Conservation (phyloP, 2,329 filamentous ascomycete species). For the Pseudogymnoascus sp. region DNA sequence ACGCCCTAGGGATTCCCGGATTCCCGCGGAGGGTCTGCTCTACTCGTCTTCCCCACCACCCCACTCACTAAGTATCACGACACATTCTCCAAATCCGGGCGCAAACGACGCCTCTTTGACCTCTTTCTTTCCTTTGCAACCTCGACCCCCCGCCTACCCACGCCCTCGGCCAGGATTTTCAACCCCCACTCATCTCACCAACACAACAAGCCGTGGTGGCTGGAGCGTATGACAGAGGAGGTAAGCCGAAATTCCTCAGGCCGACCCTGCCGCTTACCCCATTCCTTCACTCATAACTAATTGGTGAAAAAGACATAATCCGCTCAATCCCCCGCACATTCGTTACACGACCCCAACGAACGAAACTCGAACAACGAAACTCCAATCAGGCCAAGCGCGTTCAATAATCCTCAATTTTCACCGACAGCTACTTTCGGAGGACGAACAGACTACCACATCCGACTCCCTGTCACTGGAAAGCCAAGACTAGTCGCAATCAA, state of each 20-base stretch:
- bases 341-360: background rate
- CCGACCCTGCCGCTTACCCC: background rate
- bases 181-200: background rate
- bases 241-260: background rate
- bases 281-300: background rate
- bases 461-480: background rate
- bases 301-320: background rate
- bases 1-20: background rate
- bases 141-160: background rate
- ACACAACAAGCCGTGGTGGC: background rate
- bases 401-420: background rate
- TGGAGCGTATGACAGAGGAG: background rate
- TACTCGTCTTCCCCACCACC: background rate
- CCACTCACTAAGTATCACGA: background rate
- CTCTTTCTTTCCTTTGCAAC: background rate
- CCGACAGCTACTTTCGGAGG: background rate
- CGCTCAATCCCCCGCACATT: background rate
- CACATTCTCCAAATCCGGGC: background rate
- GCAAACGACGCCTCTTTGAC: background rate
- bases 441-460: background rate
- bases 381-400: background rate
- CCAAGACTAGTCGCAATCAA: background rate
- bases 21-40: background rate
- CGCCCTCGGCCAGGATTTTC: background rate
- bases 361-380: background rate